A percentile compares a stretch with the other conserved stretches of the same genome.
Conservation (phyloP, 371 early-diverging fungal genomes). For the Lichtheimia ornata region DNA sequence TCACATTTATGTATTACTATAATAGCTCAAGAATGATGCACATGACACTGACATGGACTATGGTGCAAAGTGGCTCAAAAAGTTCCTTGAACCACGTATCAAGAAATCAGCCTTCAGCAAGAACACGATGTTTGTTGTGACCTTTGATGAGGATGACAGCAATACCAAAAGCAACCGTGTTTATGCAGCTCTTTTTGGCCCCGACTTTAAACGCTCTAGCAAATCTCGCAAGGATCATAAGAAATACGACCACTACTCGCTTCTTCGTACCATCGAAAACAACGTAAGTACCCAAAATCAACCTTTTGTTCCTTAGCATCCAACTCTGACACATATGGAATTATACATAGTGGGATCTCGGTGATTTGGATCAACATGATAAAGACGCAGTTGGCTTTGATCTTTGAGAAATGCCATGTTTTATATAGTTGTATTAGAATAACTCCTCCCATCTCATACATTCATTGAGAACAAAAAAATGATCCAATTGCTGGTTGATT, state of each 20-base stretch:
- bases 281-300: slow-evolving; percentile 24
- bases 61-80: slow-evolving; percentile 59
- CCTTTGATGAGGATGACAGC: slow-evolving; percentile 53
- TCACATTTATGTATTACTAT: neutral
- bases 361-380: slow-evolving; percentile 14
- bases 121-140: slow-evolving; percentile 58
- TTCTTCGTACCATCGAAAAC: slow-evolving; percentile 60
- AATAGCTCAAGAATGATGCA: slow-evolving; percentile 54
- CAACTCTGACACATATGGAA: neutral
- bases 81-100: slow-evolving; percentile 57
- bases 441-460: neutral
- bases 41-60: slow-evolving; percentile 54
- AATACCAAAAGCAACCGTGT: slow-evolving; percentile 49
- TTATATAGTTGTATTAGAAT: neutral
- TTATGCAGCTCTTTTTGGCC: slow-evolving; percentile 52
- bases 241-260: slow-evolving; percentile 63
- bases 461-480: slow-evolving; percentile 1
- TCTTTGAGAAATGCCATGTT: slow-evolving; percentile 2
- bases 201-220: slow-evolving; percentile 40
- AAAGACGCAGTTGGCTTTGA: slow-evolving; percentile 12
- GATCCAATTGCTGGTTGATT: slow-evolving; percentile 1
- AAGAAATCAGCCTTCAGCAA: slow-evolving; percentile 41
- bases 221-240: slow-evolving; percentile 43
- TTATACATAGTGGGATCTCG: slow-evolving; percentile 16
- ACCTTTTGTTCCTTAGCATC: neutral